Evolutionary conservation across 179 eudicot genomes (phyloP).

Genomic region (Patellifolia procumbens): DNA sequence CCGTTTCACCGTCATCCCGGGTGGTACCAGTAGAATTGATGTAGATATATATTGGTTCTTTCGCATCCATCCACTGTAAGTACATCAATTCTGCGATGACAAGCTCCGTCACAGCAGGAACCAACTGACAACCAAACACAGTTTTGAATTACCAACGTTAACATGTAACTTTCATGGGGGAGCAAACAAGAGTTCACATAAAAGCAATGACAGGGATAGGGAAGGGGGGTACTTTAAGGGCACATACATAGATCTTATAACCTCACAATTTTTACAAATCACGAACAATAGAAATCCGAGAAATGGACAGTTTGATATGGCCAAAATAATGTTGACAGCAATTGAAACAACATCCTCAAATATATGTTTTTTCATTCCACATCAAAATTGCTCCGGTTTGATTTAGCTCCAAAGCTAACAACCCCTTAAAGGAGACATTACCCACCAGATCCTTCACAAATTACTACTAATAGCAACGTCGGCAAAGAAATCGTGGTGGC

Average conservation of each 20-base stretch:
- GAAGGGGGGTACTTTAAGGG: neutral
- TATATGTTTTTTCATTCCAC: too few relatives aligned
- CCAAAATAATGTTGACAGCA: neutral
- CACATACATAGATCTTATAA: slow-evolving; percentile 4
- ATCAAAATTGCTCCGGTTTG: neutral
- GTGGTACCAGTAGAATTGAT: slow-evolving; percentile 91
- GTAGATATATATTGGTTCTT: slow-evolving; percentile 77
- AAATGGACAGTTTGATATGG: neutral
- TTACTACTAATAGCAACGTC: neutral
- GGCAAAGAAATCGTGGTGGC: slow-evolving; percentile 3
- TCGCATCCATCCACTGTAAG: slow-evolving; percentile 80
- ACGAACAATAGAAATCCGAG: too few relatives aligned
- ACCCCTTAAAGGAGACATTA: neutral
- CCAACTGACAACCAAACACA: slow-evolving; percentile 50
- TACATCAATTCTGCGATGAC: slow-evolving; percentile 81
- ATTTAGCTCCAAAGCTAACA: neutral
- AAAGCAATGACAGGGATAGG: neutral
- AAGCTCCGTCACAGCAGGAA: slow-evolving; percentile 88
- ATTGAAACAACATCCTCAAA: neutral
- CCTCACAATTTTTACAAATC: neutral
- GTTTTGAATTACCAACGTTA: neutral
- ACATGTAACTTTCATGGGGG: neutral
- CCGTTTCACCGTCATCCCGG: slow-evolving; percentile 87
- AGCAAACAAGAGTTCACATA: neutral
- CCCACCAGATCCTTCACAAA: neutral